phyloP scores from a whole-genome alignment of 1,284 basidiomycete genomes.

The Nidula niveotomentosa region DNA sequence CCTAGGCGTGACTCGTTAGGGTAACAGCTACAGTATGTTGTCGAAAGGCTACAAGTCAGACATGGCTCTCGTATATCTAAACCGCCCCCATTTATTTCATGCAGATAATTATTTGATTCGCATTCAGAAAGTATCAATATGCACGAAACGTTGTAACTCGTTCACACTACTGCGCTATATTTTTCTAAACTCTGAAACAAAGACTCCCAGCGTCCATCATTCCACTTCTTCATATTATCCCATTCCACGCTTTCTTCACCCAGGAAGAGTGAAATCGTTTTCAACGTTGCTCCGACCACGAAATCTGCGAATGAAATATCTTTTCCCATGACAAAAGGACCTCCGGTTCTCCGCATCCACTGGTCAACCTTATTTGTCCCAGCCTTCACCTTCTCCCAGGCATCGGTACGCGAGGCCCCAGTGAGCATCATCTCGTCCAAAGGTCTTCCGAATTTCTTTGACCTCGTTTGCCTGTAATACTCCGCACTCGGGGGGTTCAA shows the following conservation, averaged over 20 bases:
- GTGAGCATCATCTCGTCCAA: slow-evolving; percentile 26
- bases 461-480: slow-evolving; percentile 32
- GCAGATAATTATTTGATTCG: no score
- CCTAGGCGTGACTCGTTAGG: no score
- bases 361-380: slow-evolving; percentile 21
- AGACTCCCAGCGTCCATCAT: slow-evolving; percentile 11
- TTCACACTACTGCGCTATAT: no score
- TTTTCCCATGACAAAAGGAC: slow-evolving; percentile 20
- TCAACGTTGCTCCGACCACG: slow-evolving; percentile 13
- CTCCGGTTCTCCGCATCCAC: slow-evolving; percentile 1
- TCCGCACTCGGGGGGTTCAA: slow-evolving; percentile 27
- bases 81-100: no score
- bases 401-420: slow-evolving; percentile 17
- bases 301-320: slow-evolving; percentile 22
- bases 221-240: slow-evolving; percentile 11
- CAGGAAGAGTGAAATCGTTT: not conserved
- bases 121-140: no score
- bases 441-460: slow-evolving; percentile 19
- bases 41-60: no score
- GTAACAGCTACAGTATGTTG: no score
- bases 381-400: slow-evolving; percentile 25
- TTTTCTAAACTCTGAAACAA: no score
- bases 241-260: slow-evolving; percentile 14
- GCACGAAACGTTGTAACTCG: no score
- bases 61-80: no score